Base-by-base conservation (phyloP, 345 rosid genomes). In the Salix viminalis region DNA sequence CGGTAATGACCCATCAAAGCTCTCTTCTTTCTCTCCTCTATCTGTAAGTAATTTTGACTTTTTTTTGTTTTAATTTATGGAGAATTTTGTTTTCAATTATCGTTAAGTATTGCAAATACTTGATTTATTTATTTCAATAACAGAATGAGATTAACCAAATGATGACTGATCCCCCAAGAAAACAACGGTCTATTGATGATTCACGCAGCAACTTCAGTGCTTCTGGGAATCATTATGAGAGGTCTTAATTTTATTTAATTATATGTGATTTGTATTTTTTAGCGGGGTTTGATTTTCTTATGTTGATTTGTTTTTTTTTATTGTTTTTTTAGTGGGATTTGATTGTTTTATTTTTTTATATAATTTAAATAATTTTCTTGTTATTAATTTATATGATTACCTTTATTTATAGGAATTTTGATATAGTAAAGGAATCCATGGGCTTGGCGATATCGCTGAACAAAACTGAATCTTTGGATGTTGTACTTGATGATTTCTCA, bases 371-470 rank as follows among this genome's bases (percentile, higher is more conserved):
- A 50, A 5, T 50, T 18, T 68, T 54, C 1, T 54, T 26, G n/a
- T 14, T 14, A 4, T 65, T 74, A 30, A 44, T 6, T 39, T 18
- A 48, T 52, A 21, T 67, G 34, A 1, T 67, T 13, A 12, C 9
- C 2, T 37, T 67, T 9, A 0, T 13, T 54, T 28, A 32, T 72
- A 93, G 98, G 87, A 73, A 79, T 34, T 90, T 89, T 71, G 94
- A 91, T 81, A 71, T 75, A 70, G 96, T 96, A 24, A 87, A 89
- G 65, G 91, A 88, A 58, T 89, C 92, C 1, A 89, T 92, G 98
- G 91, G 89, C 85, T 84, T 87, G 11, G 97, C 97, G 21, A 90
- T 93, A 75, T 90, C 94, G 1, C 80, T 87, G 84, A 88, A 87
- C 82, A 96, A 96, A 84, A 86, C 89, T 1, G 91, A 91, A 82